phyloP scores from a whole-genome alignment of 148 eudicot species.

The Chenopodium quinoa region DNA sequence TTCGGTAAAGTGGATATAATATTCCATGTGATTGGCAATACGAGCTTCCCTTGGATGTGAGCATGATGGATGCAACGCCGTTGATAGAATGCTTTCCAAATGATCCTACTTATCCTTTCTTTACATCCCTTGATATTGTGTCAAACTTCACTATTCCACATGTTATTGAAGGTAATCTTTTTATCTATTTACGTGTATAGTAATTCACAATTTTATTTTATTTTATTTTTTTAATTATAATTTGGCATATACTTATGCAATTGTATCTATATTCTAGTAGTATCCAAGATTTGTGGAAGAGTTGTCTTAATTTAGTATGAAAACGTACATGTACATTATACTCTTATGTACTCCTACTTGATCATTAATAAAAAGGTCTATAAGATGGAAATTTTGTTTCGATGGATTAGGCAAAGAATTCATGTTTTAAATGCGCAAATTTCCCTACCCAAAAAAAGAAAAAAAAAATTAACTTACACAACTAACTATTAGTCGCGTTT shows the following conservation, averaged over 20 bases:
- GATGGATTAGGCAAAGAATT: no score
- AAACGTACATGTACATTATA: no score
- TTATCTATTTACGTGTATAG: neutral
- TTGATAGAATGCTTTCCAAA: conserved; percentile 12
- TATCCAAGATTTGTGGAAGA: no score
- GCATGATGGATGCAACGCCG: conserved; percentile 15
- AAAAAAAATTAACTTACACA: no score
- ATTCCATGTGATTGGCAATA: conserved; percentile 29
- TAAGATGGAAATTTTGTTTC: no score
- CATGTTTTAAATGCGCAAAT: no score
- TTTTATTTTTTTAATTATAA: neutral
- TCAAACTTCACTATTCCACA: conserved; percentile 13
- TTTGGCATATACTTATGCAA: neutral
- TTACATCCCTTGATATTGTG: conserved; percentile 22
- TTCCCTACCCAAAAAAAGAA: no score
- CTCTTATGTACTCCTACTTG: no score
- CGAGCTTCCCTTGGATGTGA: conserved; percentile 19
- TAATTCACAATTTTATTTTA: neutral
- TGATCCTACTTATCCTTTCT: conserved; percentile 9
- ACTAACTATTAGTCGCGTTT: no score
- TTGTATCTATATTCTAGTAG: no score
- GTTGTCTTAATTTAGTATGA: no score
- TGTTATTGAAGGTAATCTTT: conserved; percentile 9
- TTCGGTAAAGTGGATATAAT: conserved; percentile 13
- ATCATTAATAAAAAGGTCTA: no score